A percentile compares a stretch with the other conserved stretches of the same genome.
Evolutionary conservation across 306 rosid genomes (phyloP).

Genomic region (Glycyrrhiza uralensis): DNA sequence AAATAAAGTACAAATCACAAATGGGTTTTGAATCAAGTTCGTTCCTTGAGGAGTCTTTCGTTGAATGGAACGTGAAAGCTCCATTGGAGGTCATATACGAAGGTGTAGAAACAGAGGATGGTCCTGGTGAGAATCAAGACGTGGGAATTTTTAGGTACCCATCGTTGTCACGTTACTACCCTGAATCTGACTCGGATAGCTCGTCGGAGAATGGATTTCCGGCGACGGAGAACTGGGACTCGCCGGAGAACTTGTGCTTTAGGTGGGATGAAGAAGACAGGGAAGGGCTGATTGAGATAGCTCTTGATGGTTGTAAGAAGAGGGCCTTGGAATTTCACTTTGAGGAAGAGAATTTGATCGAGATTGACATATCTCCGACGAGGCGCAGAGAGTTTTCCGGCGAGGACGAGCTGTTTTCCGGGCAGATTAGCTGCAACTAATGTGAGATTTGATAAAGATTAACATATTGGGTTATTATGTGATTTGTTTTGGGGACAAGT

Average conservation of each 20-base stretch:
- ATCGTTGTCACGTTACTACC: constrained; percentile 61
- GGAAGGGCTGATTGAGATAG: constrained; percentile 83
- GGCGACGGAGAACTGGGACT: constrained; percentile 37
- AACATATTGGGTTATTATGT: constrained; percentile 19
- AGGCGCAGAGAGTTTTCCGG: constrained; percentile 35
- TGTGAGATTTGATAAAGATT: constrained; percentile 26
- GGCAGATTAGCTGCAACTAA: constrained; percentile 42
- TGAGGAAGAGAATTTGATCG: constrained; percentile 60
- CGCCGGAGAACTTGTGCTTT: constrained; percentile 44
- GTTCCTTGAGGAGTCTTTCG: constrained; percentile 53
- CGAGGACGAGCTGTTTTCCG: constrained; percentile 29
- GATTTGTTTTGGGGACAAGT: constrained; percentile 22
- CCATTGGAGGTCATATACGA: constrained; percentile 87
- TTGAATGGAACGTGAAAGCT: constrained; percentile 76
- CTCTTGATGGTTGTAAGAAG: constrained; percentile 52
- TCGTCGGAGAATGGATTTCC: constrained; percentile 56
- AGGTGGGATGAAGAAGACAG: constrained; percentile 76
- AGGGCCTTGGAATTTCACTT: constrained; percentile 29
- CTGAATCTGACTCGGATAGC: constrained; percentile 77
- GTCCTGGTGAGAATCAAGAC: not conserved
- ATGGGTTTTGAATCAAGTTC: constrained; percentile 35
- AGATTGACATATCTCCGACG: constrained; percentile 52
- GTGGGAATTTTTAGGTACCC: constrained; percentile 38
- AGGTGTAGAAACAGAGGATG: constrained; percentile 51
- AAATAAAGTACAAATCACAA: constrained; percentile 27